Evolutionary conservation across 2,329 filamentous ascomycete species (phyloP).

Genomic region (Aureobasidium pullulans): DNA sequence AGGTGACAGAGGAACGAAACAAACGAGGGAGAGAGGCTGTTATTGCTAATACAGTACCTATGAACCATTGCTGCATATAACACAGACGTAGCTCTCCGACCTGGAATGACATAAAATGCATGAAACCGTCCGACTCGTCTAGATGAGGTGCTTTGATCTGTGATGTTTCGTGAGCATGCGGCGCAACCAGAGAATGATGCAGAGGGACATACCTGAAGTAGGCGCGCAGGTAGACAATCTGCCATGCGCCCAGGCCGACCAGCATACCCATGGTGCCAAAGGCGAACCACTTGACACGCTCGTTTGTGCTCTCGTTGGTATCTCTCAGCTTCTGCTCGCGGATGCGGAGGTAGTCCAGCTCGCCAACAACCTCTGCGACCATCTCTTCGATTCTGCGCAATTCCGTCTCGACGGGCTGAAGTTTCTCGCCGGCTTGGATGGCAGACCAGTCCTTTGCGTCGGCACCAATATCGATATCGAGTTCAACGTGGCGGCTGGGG

Average conservation of each 20-base stretch:
- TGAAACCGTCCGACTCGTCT: slow-evolving; percentile 17
- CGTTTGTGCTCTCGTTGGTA: slow-evolving; percentile 99
- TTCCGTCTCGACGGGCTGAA: slow-evolving; percentile 94
- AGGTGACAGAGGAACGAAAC: neutral
- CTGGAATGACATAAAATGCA: slow-evolving; percentile 12
- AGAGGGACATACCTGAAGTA: slow-evolving; percentile 69
- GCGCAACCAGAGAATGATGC: neutral
- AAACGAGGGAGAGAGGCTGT: neutral
- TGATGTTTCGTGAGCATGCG: neutral
- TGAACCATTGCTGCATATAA: slow-evolving; percentile 4
- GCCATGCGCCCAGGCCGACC: slow-evolving; percentile 84
- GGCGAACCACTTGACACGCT: slow-evolving; percentile 97
- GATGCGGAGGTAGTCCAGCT: slow-evolving; percentile 90
- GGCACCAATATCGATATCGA: slow-evolving; percentile 92
- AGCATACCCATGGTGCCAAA: slow-evolving; percentile 88
- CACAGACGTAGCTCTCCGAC: neutral
- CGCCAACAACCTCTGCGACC: slow-evolving; percentile 75
- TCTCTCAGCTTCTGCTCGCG: slow-evolving; percentile 94
- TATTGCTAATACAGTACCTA: slow-evolving; percentile 13
- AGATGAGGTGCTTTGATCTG: slow-evolving; percentile 47
- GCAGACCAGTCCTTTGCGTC: slow-evolving; percentile 97
- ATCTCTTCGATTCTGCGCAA: slow-evolving; percentile 88
- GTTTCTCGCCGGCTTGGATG: slow-evolving; percentile 92
- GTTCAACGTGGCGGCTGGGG: slow-evolving; percentile 67
- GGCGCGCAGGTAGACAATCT: slow-evolving; percentile 92